Percentiles rank a stretch among this genome's conserved stretches.
These are phyloP conservation scores for Pythium dissotocum DNA, from an alignment of 352 stramenopile genomes.

Conservation along the genomic window DNA sequence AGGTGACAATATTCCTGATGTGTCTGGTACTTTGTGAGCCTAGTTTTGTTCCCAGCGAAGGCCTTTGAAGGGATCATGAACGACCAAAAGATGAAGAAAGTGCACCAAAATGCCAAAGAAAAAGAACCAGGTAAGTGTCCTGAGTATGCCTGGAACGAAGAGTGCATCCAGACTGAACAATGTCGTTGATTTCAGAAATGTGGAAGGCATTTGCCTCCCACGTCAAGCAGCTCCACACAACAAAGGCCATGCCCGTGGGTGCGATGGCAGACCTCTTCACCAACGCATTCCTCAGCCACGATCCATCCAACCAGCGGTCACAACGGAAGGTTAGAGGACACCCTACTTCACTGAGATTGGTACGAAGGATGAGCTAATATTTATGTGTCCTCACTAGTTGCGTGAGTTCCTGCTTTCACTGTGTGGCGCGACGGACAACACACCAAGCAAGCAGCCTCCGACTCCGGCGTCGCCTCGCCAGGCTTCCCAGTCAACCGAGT, in stretches of 20 bases:
- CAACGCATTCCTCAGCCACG: conserved; percentile 53
- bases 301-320: conserved; percentile 56
- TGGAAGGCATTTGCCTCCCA: conserved; percentile 65
- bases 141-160: neutral
- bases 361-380: too few relatives aligned
- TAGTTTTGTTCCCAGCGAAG: conserved; percentile 68
- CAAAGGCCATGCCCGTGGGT: conserved; percentile 40
- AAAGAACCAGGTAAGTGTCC: conserved; percentile 56
- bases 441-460: conserved; percentile 14
- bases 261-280: conserved; percentile 52
- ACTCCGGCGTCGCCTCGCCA: conserved; percentile 5
- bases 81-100: conserved; percentile 74
- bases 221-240: conserved; percentile 53
- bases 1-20: too few relatives aligned
- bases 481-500: neutral
- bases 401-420: conserved; percentile 57
- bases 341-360: neutral
- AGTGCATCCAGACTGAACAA: neutral
- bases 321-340: conserved; percentile 53
- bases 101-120: conserved; percentile 70
- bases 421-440: conserved; percentile 36
- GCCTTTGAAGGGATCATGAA: conserved; percentile 84
- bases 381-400: conserved; percentile 36
- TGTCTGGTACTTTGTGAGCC: neutral
- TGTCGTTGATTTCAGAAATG: conserved; percentile 40